These are phyloP conservation scores for Phytophthora crassamura DNA, from an alignment of 352 stramenopile genomes.

Conservation along the genomic window DNA sequence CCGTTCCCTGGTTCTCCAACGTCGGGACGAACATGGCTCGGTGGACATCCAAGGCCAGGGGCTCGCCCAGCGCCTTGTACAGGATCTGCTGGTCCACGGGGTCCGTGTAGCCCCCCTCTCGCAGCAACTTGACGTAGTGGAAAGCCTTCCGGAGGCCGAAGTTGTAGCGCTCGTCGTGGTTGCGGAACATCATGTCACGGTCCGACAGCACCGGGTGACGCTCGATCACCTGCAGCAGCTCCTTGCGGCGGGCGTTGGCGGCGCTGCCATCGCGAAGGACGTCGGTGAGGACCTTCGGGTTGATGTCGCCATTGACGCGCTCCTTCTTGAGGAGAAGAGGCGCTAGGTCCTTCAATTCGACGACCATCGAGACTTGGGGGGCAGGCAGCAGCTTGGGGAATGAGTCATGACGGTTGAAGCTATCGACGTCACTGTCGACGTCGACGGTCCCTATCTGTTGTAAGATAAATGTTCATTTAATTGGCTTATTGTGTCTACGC, in stretches of 20 bases:
- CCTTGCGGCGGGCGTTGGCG: slow-evolving; percentile 28
- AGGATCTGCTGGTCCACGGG: slow-evolving; percentile 30
- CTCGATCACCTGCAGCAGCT: slow-evolving; percentile 30
- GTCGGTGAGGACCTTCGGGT: slow-evolving; percentile 22
- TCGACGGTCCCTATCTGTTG: not conserved
- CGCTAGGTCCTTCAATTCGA: slow-evolving; percentile 41
- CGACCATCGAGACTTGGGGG: not conserved
- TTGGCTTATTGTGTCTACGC: no score
- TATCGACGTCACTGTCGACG: not conserved
- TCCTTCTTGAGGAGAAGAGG: slow-evolving; percentile 34
- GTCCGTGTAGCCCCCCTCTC: slow-evolving; percentile 26
- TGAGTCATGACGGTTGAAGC: not conserved
- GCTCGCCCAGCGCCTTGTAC: slow-evolving; percentile 32
- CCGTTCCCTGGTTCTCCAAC: slow-evolving; percentile 34
- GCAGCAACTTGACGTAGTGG: slow-evolving; percentile 31
- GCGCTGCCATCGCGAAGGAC: slow-evolving; percentile 20
- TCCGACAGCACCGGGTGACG: slow-evolving; percentile 33
- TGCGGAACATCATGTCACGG: slow-evolving; percentile 41
- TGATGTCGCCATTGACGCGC: slow-evolving; percentile 31
- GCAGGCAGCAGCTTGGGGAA: slow-evolving; percentile 9
- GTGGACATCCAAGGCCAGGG: slow-evolving; percentile 29
- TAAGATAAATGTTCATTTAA: no score
- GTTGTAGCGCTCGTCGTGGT: slow-evolving; percentile 37
- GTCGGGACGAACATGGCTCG: slow-evolving; percentile 38
- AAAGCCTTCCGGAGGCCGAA: slow-evolving; percentile 38